Evolutionary conservation across 345 rosid species (phyloP), one percentile per base, ranked within the genome.

Genomic region (Citrus australasica): DNA sequence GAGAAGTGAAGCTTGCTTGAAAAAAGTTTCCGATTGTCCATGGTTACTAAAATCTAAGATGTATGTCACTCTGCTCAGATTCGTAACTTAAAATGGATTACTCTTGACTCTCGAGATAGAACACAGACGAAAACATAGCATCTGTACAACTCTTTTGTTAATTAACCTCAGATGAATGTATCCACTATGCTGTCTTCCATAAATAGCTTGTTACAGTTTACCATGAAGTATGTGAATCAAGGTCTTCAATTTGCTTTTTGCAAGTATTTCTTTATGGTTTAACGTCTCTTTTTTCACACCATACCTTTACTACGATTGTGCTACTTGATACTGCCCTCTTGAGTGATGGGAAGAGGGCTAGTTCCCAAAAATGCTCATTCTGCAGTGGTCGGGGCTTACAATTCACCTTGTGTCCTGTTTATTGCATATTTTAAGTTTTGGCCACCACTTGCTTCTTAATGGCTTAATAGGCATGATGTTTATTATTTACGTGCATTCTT

Each of bases 401-500:
- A 19, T 55, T 55, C 24, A 55, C 59, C 51, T 5, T 55, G 24
- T 55, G 9, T 55, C 60, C 33, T 22, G 6, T 25, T 61, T 27
- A 61, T 69, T 38, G 21, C 19, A 37, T 76, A 75, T 46, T 46
- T 46, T 46, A 48, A 48, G 22, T 76, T 42, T 65, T 13, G 30
- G 32, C 55, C 28, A 40, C 76, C 33, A 4, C 65, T 67, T 63
- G 53, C 22, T 71, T 74, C 61, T 58, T 62, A 21, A 59, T 79
- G 38, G 32, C 17, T 35, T 62, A 60, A 58, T n/a, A 64, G 33
- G 42, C 30, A 46, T 9, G 42, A 24, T 7, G 32, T 37, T 37
- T 28, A 40, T 40, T 42, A 38, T 59, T 42, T 48, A 40, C 74
- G 60, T 55, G 76, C 69, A 67, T 77, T 76, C 14, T 64, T 77